These are phyloP conservation scores for Tulasnella sp. DNA, from an alignment of 768 basidiomycete genomes.

Conservation along the genomic window DNA sequence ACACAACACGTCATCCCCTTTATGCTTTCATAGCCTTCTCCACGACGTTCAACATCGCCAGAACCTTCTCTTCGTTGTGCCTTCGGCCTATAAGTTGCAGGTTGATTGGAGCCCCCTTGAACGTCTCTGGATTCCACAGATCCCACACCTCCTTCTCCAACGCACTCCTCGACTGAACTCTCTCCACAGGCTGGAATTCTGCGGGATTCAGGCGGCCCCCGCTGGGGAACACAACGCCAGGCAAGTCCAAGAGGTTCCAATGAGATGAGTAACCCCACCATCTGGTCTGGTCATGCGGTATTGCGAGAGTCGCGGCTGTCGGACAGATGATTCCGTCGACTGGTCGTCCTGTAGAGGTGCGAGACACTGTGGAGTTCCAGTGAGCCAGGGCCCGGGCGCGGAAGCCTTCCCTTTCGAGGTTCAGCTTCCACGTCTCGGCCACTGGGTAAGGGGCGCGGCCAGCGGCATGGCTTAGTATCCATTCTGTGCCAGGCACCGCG, in stretches of 20 bases:
- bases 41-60: slow-evolving; percentile 44
- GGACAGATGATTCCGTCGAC: slow-evolving; percentile 50
- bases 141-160: slow-evolving; percentile 38
- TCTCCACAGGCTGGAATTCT: slow-evolving; percentile 28
- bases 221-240: slow-evolving; percentile 48
- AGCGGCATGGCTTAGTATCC: slow-evolving; percentile 44
- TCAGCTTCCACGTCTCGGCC: slow-evolving; percentile 46
- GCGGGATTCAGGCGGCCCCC: slow-evolving; percentile 30
- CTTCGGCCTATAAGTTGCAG: slow-evolving; percentile 51
- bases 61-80: slow-evolving; percentile 48
- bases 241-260: slow-evolving; percentile 52
- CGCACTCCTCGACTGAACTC: slow-evolving; percentile 37
- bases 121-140: slow-evolving; percentile 45
- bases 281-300: slow-evolving; percentile 47
- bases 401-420: slow-evolving; percentile 44
- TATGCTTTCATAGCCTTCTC: slow-evolving; percentile 35
- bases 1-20: not conserved
- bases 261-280: slow-evolving; percentile 52
- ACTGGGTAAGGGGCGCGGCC: slow-evolving; percentile 40
- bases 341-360: slow-evolving; percentile 43
- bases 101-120: slow-evolving; percentile 44
- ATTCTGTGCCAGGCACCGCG: slow-evolving; percentile 43
- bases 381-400: slow-evolving; percentile 42
- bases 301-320: slow-evolving; percentile 46
- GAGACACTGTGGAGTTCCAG: slow-evolving; percentile 43